Conservation (phyloP, 2,329 filamentous ascomycete species). For the Ophiostoma piceae region DNA sequence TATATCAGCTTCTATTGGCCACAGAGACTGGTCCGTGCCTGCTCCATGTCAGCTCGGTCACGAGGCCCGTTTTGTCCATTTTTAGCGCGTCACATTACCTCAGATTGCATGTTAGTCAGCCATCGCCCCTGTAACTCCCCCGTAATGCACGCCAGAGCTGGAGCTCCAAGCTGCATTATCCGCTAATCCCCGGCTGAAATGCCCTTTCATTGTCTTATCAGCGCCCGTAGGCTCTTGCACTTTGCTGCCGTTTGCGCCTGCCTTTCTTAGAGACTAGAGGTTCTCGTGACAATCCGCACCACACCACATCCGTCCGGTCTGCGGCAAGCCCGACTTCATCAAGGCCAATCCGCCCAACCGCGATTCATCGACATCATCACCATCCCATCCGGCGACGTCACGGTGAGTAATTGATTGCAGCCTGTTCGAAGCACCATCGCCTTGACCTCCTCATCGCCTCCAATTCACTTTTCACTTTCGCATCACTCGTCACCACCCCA, state of each 20-base stretch:
- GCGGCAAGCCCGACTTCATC: conserved; percentile 2
- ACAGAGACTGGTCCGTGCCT: background rate
- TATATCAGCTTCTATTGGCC: background rate
- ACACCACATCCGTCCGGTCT: conserved; percentile 9
- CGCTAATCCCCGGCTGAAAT: background rate
- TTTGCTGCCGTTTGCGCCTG: background rate
- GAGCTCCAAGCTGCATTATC: background rate
- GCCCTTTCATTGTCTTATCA: background rate
- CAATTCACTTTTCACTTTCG: background rate
- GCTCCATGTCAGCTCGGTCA: background rate
- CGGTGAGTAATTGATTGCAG: conserved; percentile 1
- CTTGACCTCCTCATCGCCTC: background rate
- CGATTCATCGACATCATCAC: background rate
- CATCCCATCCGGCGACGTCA: background rate
- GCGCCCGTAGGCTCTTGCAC: background rate
- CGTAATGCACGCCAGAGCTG: background rate
- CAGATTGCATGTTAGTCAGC: background rate
- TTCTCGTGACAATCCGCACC: conserved; percentile 12
- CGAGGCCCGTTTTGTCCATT: background rate
- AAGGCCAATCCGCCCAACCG: background rate
- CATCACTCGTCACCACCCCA: background rate
- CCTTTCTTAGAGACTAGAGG: background rate
- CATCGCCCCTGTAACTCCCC: background rate
- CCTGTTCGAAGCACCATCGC: background rate
- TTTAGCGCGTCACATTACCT: conserved; percentile 13